Base-by-base conservation (phyloP, 2,329 filamentous ascomycete species). In the Hypoxylon rubiginosum region DNA sequence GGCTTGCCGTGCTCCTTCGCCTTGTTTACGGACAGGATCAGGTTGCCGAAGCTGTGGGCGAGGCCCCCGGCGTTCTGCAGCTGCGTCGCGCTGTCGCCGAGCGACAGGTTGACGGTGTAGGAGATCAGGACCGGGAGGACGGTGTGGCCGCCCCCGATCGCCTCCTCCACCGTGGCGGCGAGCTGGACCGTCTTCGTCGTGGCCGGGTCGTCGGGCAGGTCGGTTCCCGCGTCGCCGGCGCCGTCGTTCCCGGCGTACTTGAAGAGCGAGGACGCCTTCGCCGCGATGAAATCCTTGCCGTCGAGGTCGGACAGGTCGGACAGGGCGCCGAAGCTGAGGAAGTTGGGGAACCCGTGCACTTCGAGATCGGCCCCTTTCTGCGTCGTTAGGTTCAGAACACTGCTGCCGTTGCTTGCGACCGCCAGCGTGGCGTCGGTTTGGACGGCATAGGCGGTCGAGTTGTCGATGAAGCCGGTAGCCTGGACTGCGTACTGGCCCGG, bases 161-260 rank as follows among this genome's bases (percentile, higher is more conserved):
- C 19, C 10, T 11, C 13, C 15, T 32, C 41, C 10, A 55, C 43
- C 0, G 6, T 21, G 4, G 45, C 43, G 13, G 58, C 58, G 15
- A 61, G 58, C 51, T 55, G 8, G 1, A 61, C 41, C 4, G 51
- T 61, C 36, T 21, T 52, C 6, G 17, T 36, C 9, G 56, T 59
- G 13, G 48, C n/a, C 7, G n/a, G n/a, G 7, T 61, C 58, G 17
- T 61, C 51, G 2, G 19, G 5, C 30, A 61, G 9, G 34, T 50
- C 50, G 3, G 0, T 2, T 9, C 15, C 51, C 1, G 58, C 1
- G 10, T 61, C 58, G 11, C 58, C 58, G 4, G 21, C 50, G 21
- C 58, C 58, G 21, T 61, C 51, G 8, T 21, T 32, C 1, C 58
- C 58, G 9, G 58, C 50, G 13, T 61, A 61, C n/a, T 61, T 61